A percentile compares a stretch with the other conserved stretches of the same genome.
Evolutionary conservation across 176 grass and related monocot genomes (phyloP).

Genomic region (Aegilops longissima): DNA sequence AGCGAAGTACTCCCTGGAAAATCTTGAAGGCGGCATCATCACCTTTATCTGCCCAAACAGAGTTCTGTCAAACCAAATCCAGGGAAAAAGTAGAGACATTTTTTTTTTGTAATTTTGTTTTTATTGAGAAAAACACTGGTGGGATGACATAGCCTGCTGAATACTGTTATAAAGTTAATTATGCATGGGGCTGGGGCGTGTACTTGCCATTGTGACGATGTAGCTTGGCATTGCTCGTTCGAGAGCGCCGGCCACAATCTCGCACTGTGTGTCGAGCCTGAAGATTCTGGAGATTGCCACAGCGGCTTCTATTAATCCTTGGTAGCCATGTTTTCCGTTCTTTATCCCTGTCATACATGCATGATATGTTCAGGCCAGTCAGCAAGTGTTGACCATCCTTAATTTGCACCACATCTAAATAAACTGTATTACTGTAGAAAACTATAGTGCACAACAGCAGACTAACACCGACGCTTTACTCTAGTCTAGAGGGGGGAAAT

Average conservation of each 20-base stretch:
- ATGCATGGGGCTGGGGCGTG: not conserved
- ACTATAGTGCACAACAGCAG: not conserved
- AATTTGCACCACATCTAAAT: not conserved
- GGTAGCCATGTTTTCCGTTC: slow-evolving; percentile 71
- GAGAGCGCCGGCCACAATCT: slow-evolving; percentile 60
- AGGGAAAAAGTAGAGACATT: not conserved
- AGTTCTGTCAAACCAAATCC: slow-evolving; percentile 5
- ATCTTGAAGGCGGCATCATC: slow-evolving; percentile 73
- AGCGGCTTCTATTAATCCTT: slow-evolving; percentile 69
- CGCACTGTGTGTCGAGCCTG: slow-evolving; percentile 46
- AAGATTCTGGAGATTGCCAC: slow-evolving; percentile 49
- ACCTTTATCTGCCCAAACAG: slow-evolving; percentile 64
- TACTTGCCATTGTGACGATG: slow-evolving; percentile 76
- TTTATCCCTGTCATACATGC: slow-evolving; percentile 45
- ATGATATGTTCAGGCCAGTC: slow-evolving; percentile 11
- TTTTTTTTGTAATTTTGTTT: not conserved
- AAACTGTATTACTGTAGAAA: not conserved
- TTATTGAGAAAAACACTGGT: not conserved
- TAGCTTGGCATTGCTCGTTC: slow-evolving; percentile 55
- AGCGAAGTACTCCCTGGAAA: slow-evolving; percentile 78
- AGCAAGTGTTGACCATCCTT: not conserved
- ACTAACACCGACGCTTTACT: not conserved
- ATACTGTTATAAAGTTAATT: not conserved
- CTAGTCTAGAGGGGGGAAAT: not conserved
- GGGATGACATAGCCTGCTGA: not conserved